Evolutionary conservation across 495 filamentous ascomycete genomes (phyloP), one percentile per base, ranked within the genome.

Genomic region (Xylaria telfairii): DNA sequence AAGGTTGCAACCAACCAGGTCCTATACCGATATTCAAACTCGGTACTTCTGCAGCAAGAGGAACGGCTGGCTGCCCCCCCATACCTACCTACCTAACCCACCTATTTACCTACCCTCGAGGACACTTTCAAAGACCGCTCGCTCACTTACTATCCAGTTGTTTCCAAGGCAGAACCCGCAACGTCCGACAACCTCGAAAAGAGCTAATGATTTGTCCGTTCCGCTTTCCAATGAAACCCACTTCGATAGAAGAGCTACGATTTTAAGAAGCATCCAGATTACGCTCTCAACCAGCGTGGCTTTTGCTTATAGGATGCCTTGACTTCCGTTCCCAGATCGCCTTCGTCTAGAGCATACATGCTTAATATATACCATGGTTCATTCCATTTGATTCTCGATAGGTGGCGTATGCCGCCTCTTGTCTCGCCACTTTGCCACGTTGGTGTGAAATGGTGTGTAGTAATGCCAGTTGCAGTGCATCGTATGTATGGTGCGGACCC

Each of bases 361-460:
- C 6, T 44, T 47, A 10, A 49, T 24, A 21, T 49, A 49, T 24
- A 26, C 47, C 49, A 8, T 10, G 13, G 4, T 28, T 28, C 26
- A 10, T 13, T 28, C 26, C 24, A 26, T 53, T 24, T 7, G 24
- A 13, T 53, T 26, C 49, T 5, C 49, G 10, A 26, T 24, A 26
- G 49, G 24, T 21, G 49, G 49, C 49, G 49, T 24, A 4, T 53
- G 49, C 49, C 49, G 24, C 49, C 21, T 53, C 24, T 26, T 26
- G n/a, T 60, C 57, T 60, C 57, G 30, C 30, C 54, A 57, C 54
- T 34, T 26, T 53, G 24, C 21, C 49, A 26, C 49, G 49, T 53
- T 34, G 8, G 28, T 10, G 17, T 34, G 28, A 34, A n/a, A 34
- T 57, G 7, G 21, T 8, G 24, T 59, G 17, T 8, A 8, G 56